phyloP scores from a whole-genome alignment of 345 rosid genomes.

The Eucalyptus dawsonii region DNA sequence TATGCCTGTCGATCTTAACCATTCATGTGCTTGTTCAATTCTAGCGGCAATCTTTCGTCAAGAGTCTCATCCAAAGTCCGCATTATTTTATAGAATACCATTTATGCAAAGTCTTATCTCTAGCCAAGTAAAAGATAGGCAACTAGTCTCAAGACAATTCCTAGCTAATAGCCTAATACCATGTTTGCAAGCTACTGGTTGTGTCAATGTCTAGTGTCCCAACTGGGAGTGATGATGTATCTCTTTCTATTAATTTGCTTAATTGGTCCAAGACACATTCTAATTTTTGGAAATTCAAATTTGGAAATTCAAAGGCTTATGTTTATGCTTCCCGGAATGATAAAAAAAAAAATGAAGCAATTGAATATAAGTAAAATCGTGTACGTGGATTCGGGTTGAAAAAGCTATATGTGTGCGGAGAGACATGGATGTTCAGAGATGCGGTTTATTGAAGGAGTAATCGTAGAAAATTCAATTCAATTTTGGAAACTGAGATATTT shows the following conservation, averaged over 20 bases:
- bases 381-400: neutral
- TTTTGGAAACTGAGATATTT: neutral
- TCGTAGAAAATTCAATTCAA: neutral
- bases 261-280: neutral
- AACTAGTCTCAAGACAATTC: neutral
- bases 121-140: neutral
- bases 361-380: neutral
- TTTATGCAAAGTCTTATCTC: neutral
- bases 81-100: neutral
- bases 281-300: neutral
- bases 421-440: neutral
- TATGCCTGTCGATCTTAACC: neutral
- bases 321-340: neutral
- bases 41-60: neutral
- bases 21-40: neutral
- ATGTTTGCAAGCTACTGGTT: neutral
- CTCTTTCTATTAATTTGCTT: neutral
- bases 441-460: neutral
- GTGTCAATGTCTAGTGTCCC: neutral
- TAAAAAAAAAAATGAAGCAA: neutral
- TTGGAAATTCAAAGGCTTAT: neutral
- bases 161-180: neutral
- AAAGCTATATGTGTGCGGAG: neutral
- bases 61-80: neutral
- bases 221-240: neutral